Conservation (phyloP, 176 grass and related monocot genomes). For the Musa schizocarpa region DNA sequence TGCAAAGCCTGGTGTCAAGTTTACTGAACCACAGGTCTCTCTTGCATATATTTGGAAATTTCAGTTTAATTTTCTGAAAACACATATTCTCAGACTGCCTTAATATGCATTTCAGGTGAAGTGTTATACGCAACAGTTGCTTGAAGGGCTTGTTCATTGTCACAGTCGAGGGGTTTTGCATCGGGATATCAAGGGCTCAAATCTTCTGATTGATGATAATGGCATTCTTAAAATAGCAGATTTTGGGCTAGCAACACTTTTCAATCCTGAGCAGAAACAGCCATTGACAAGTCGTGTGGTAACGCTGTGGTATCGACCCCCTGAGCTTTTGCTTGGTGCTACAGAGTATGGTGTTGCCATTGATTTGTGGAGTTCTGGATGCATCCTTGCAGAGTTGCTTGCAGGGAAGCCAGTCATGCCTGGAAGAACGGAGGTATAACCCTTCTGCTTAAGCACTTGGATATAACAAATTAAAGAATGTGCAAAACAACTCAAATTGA, state of each 20-base stretch:
- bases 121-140: constrained; percentile 12
- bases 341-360: constrained; percentile 14
- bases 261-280: neutral
- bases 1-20: neutral
- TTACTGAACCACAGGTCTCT: constrained; percentile 9
- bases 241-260: constrained; percentile 8
- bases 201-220: constrained; percentile 9
- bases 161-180: neutral
- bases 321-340: constrained; percentile 8
- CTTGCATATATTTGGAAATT: neutral
- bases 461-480: neutral
- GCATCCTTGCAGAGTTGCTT: constrained; percentile 9
- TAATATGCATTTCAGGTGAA: neutral
- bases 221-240: constrained; percentile 9
- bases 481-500: neutral
- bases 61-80: neutral
- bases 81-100: neutral
- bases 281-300: constrained; percentile 14
- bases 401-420: constrained; percentile 10
- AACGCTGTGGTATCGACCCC: constrained; percentile 7
- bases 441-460: neutral
- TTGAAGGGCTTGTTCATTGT: constrained; percentile 7
- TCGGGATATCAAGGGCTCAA: constrained; percentile 12
- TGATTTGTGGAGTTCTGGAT: constrained; percentile 18
- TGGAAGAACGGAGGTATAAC: constrained; percentile 16